Evolutionary conservation across 2,329 filamentous ascomycete genomes (phyloP).

Genomic region (Arachnopeziza araneosa): DNA sequence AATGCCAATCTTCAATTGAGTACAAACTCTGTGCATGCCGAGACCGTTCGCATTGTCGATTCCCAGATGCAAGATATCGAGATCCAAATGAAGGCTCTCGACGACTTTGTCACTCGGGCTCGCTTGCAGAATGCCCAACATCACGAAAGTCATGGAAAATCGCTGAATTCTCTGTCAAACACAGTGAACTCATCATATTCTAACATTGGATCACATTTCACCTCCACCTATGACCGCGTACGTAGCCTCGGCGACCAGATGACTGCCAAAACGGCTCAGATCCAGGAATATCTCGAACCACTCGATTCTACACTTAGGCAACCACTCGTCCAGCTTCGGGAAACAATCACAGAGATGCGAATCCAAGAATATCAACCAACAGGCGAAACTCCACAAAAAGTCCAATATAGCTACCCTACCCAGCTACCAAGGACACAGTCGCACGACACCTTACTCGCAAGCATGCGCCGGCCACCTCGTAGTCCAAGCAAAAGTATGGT

Average conservation of each 20-base stretch:
- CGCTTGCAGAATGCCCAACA: conserved; percentile 74
- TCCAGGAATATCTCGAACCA: conserved; percentile 56
- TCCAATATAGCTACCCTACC: conserved; percentile 74
- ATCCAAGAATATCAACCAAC: conserved; percentile 81
- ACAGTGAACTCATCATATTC: conserved; percentile 69
- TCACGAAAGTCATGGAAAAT: conserved; percentile 62
- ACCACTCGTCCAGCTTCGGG: conserved; percentile 66
- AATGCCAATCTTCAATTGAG: conserved; percentile 79
- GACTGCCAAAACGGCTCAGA: conserved; percentile 49
- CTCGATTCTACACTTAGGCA: conserved; percentile 58
- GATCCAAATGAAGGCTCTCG: conserved; percentile 81
- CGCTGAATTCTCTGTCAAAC: conserved; percentile 58
- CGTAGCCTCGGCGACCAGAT: conserved; percentile 65
- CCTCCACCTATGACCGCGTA: conserved; percentile 61
- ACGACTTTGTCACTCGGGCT: conserved; percentile 83
- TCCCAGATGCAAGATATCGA: conserved; percentile 83
- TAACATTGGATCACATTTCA: conserved; percentile 65
- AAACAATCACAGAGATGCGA: conserved; percentile 56
- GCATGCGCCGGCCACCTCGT: conserved; percentile 34
- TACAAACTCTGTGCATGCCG: conserved; percentile 81
- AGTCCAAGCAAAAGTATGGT: conserved; percentile 29
- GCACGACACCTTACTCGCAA: conserved; percentile 51
- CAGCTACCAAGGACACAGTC: conserved; percentile 69
- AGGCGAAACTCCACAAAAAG: conserved; percentile 78
- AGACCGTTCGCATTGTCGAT: conserved; percentile 85